Base-by-base conservation (phyloP, 257 asterid genomes). In the Knoxia roxburghii region DNA sequence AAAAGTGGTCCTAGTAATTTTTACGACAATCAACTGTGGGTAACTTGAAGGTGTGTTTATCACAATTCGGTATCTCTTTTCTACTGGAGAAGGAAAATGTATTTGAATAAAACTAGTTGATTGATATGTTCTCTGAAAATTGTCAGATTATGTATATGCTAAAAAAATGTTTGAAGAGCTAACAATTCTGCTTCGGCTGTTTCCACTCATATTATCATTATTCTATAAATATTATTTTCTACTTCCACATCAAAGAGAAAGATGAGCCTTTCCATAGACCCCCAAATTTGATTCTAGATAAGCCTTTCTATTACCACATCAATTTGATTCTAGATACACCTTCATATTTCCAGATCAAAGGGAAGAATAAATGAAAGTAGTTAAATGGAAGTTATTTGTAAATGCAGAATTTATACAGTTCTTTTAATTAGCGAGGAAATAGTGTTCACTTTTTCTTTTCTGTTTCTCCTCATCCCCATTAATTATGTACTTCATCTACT, bases 401-500 rank as follows among this genome's bases (percentile, higher is more conserved):
- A 21, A 23, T 64, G 40, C 27, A 64, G 46, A 23, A 48, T 53
- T 35, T 21, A 48, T 56, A 57, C 45, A 35, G 12, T 48, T 64
- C 23, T 30, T n/a, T 20, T 64, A 35, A 32, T 29, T 26, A 7
- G 15, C 5, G 1, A 64, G 39, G 41, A 61, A 18, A 26, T 45
- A 12, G 20, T 29, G 29, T 41, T 29, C 18, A 29, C 41, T 30
- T 48, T n/a, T 9, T 49, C 32, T 27, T 1, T n/a, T 43, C 40
- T n/a, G 56, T 49, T 39, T 33, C 56, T 7, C 32, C 21, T 39
- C 11, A 24, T 69, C 73, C 5, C 39, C 46, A 57, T 53, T 69
- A 46, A 18, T 61, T n/a, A n/a, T 70, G 8, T 40, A 52, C 53
- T 58, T 73, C 54, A 75, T 65, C 70, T 70, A 79, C 59, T 57